Conservation (phyloP, 306 rosid species). For the Carpinus viminea region DNA sequence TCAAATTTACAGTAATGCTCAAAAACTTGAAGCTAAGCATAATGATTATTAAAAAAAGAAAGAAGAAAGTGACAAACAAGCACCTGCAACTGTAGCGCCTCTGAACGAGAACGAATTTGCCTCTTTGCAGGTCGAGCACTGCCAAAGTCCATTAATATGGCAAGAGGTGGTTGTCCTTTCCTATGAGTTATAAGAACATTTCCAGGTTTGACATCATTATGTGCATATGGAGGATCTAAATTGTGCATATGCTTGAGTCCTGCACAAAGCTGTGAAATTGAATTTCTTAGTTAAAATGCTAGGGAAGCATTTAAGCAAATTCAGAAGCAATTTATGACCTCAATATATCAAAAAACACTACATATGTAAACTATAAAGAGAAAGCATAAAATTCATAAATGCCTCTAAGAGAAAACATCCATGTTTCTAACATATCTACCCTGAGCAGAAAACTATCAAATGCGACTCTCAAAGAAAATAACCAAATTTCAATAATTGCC, state of each 20-base stretch:
- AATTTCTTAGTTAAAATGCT: constrained; percentile 34
- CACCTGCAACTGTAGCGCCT: constrained; percentile 97
- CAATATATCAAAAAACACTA: constrained; percentile 12
- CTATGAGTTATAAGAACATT: constrained; percentile 79
- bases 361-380: constrained; percentile 10
- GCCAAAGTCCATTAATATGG: constrained; percentile 98
- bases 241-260: constrained; percentile 96
- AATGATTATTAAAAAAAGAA: neutral
- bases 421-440: constrained; percentile 4
- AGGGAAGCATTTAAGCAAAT: constrained; percentile 14
- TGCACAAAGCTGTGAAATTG: constrained; percentile 81
- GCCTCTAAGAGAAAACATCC: constrained; percentile 4
- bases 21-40: neutral
- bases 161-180: constrained; percentile 80
- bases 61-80: constrained; percentile 9
- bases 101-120: constrained; percentile 73
- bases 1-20: neutral
- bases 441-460: constrained; percentile 3
- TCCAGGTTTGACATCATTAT: constrained; percentile 97
- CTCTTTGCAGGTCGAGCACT: constrained; percentile 92
- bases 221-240: constrained; percentile 94
- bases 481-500: constrained; percentile 16
- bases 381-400: neutral
- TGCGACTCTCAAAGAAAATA: constrained; percentile 12
- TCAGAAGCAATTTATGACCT: constrained; percentile 3